These are phyloP conservation scores for Leucoagaricus sp. DNA, from an alignment of 1,284 basidiomycete genomes.

Conservation along the genomic window DNA sequence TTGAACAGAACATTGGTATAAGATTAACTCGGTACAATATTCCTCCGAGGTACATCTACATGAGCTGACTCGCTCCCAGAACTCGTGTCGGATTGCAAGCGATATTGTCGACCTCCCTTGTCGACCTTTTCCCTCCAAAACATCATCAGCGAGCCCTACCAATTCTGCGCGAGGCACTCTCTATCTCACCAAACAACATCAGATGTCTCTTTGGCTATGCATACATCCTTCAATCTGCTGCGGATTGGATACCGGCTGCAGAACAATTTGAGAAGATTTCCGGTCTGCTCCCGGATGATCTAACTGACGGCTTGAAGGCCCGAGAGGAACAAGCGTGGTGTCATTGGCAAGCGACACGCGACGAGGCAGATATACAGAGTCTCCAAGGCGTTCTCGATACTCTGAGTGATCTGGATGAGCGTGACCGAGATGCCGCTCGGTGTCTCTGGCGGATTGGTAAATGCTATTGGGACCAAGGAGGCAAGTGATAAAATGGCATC, in stretches of 20 bases:
- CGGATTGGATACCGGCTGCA: conserved; percentile 74
- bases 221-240: conserved; percentile 67
- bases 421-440: conserved; percentile 65
- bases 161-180: conserved; percentile 74
- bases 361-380: conserved; percentile 54
- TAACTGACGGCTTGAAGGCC: conserved; percentile 63
- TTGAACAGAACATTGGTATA: conserved; percentile 63
- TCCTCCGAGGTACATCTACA: neutral
- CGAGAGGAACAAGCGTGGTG: conserved; percentile 90
- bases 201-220: conserved; percentile 75
- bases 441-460: conserved; percentile 86
- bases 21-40: conserved; percentile 50
- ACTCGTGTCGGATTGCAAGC: conserved; percentile 64
- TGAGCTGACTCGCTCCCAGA: conserved; percentile 33
- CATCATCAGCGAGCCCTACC: conserved; percentile 81
- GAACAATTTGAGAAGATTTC: conserved; percentile 59
- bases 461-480: conserved; percentile 75
- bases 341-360: conserved; percentile 56
- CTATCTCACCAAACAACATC: conserved; percentile 61
- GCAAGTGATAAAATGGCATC: conserved; percentile 41
- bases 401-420: conserved; percentile 41
- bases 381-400: conserved; percentile 61
- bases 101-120: conserved; percentile 71
- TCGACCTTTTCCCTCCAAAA: conserved; percentile 88
- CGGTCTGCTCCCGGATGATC: conserved; percentile 46